Conservation (phyloP, 371 early-diverging fungal genomes). For the Capillidium heterosporum region DNA sequence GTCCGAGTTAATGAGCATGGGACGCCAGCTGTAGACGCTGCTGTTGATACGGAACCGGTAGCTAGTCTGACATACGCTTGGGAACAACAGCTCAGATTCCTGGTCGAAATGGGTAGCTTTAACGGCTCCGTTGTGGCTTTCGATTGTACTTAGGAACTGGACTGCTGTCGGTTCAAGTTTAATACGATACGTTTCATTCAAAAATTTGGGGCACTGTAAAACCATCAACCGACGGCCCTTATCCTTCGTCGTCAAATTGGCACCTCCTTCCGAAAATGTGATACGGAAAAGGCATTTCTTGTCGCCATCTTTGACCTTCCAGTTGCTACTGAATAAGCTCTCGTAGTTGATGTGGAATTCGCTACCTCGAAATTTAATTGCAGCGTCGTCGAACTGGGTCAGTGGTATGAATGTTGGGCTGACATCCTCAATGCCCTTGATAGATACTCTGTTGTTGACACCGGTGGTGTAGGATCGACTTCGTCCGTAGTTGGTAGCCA, state of each 20-base stretch:
- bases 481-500: neutral
- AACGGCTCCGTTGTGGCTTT: neutral
- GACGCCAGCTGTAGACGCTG: neutral
- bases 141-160: neutral
- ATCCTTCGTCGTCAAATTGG: neutral
- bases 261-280: neutral
- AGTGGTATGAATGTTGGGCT: neutral
- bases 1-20: neutral
- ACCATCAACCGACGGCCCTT: neutral
- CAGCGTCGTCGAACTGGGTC: neutral
- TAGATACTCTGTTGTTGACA: neutral
- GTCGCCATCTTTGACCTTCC: neutral
- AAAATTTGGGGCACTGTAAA: neutral
- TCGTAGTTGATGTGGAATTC: neutral
- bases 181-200: too few relatives aligned
- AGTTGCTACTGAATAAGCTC: neutral
- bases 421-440: neutral
- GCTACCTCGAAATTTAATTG: neutral
- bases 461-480: neutral
- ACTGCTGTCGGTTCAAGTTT: neutral
- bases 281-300: neutral
- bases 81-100: neutral
- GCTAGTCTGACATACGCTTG: neutral
- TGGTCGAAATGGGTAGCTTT: neutral
- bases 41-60: neutral